Percentiles rank a stretch among this genome's conserved stretches.
Evolutionary conservation across 2,329 filamentous ascomycete species (phyloP).

Genomic region (Epichloe bromicola): DNA sequence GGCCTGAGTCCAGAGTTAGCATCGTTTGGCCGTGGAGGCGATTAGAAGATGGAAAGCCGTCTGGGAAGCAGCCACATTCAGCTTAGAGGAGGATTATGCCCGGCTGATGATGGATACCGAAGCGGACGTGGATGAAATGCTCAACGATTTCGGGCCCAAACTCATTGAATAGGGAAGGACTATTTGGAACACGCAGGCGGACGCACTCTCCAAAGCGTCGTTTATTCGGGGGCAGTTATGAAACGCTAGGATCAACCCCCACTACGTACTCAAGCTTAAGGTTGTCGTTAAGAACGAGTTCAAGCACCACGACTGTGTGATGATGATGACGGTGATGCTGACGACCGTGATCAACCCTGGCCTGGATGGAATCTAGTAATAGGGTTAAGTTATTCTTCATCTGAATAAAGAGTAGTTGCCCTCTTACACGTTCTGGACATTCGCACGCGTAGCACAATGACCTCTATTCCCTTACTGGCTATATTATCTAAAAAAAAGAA

Average conservation of each 20-base stretch:
- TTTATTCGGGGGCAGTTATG: slow-evolving; percentile 10
- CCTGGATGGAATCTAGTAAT: no score
- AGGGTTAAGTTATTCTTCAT: no score
- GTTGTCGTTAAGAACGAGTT: no score
- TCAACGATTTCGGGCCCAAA: slow-evolving; percentile 22
- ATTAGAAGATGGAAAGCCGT: slow-evolving; percentile 25
- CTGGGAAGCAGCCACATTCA: slow-evolving; percentile 29
- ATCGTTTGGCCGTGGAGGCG: slow-evolving; percentile 19
- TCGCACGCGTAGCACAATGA: no score
- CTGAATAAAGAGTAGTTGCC: no score
- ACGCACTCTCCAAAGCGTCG: slow-evolving; percentile 16
- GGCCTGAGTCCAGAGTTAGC: slow-evolving; percentile 22
- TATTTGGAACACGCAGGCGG: slow-evolving; percentile 24
- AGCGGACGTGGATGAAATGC: slow-evolving; percentile 9
- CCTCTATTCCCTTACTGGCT: no score
- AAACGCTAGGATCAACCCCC: neutral
- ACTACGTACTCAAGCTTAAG: no score
- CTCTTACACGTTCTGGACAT: no score
- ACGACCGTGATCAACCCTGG: no score
- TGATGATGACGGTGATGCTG: no score
- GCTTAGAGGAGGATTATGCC: slow-evolving; percentile 13
- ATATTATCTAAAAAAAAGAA: no score
- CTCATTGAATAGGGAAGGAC: slow-evolving; percentile 17
- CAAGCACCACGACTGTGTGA: no score
- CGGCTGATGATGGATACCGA: slow-evolving; percentile 3